Evolutionary conservation across 805 yeast species (phyloP).

Genomic region (Myxozyma neotropica): DNA sequence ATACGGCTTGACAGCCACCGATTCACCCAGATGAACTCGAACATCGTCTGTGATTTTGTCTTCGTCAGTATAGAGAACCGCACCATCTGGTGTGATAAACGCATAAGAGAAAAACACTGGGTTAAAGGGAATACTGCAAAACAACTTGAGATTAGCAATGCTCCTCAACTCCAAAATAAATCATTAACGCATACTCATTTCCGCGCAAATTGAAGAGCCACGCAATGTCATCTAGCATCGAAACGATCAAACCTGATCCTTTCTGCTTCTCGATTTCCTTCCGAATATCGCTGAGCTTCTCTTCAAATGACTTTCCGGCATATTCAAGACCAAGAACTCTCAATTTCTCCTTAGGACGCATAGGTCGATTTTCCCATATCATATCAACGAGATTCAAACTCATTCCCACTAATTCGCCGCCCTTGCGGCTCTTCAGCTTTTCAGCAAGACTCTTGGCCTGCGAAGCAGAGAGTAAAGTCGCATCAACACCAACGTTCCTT

Average conservation of each 20-base stretch:
- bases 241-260: constrained; percentile 56
- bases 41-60: constrained; percentile 48
- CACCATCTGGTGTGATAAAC: constrained; percentile 47
- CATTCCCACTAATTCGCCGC: constrained; percentile 51
- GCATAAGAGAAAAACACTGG: constrained; percentile 84
- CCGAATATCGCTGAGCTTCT: constrained; percentile 56
- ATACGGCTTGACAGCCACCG: constrained; percentile 50
- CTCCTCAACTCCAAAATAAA: neutral
- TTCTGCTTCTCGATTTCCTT: constrained; percentile 38
- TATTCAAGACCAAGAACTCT: constrained; percentile 54
- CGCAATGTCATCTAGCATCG: constrained; percentile 86
- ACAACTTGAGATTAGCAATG: neutral
- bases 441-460: constrained; percentile 38
- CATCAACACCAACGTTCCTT: constrained; percentile 79
- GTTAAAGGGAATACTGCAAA: constrained; percentile 60
- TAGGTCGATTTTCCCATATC: constrained; percentile 78
- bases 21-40: constrained; percentile 47
- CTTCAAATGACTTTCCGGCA: constrained; percentile 64
- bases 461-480: constrained; percentile 59
- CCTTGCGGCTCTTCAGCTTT: constrained; percentile 37
- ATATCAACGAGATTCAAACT: constrained; percentile 69
- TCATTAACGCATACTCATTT: constrained; percentile 53
- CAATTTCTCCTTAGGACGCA: constrained; percentile 54
- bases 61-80: constrained; percentile 58
- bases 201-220: constrained; percentile 89